These are phyloP conservation scores for Coemansia sp. DNA, from an alignment of 192 early-diverging fungal genomes.

Conservation along the genomic window DNA sequence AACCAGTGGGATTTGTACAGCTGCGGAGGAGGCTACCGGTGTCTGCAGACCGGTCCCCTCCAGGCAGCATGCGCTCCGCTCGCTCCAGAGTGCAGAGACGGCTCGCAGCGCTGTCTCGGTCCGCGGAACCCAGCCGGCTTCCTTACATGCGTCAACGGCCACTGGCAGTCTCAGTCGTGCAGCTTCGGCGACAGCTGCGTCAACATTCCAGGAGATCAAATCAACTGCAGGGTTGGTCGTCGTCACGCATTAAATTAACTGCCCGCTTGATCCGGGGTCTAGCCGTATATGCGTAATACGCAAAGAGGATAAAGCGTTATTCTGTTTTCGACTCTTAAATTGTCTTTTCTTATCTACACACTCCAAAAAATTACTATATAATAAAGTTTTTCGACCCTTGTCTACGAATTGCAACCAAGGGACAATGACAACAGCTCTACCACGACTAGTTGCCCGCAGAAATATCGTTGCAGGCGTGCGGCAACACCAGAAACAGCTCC, in stretches of 20 bases:
- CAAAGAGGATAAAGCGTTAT: too few species aligned
- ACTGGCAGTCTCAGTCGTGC: constrained; percentile 41
- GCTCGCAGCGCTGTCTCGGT: constrained; percentile 30
- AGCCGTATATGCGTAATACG: too few species aligned
- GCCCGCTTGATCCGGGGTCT: too few species aligned
- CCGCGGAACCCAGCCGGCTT: constrained; percentile 19
- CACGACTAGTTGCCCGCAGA: neutral
- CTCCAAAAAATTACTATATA: neutral
- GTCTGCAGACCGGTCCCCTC: constrained; percentile 19
- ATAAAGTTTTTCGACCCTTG: neutral
- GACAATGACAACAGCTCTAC: neutral
- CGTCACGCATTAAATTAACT: constrained; percentile 3
- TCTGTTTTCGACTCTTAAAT: too few species aligned
- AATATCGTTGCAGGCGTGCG: neutral
- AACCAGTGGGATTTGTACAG: constrained; percentile 40
- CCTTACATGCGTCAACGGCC: constrained; percentile 27
- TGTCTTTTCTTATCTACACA: too few species aligned
- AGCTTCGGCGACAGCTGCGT: constrained; percentile 35
- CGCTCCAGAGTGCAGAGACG: constrained; percentile 26
- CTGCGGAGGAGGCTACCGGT: constrained; percentile 44
- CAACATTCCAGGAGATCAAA: constrained; percentile 33
- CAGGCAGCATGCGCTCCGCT: constrained; percentile 32
- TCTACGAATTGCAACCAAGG: neutral
- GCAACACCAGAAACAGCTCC: neutral
- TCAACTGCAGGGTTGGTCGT: constrained; percentile 47